Evolutionary conservation across 352 stramenopile species (phyloP).

Genomic region (Globisporangium acanthophoron): DNA sequence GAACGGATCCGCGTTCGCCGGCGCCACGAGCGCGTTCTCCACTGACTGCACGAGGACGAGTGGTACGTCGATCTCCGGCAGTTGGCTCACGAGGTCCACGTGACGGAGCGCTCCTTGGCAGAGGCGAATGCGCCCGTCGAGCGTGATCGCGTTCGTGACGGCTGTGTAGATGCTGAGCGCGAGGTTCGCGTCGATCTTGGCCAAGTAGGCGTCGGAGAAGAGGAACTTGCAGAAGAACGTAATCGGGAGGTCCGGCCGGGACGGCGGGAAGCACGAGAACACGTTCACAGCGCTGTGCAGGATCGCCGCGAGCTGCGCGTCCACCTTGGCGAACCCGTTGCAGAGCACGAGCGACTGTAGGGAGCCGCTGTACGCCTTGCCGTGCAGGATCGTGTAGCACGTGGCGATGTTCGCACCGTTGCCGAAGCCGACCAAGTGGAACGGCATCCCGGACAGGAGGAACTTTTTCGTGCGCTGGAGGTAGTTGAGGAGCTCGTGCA

Average conservation of each 20-base stretch:
- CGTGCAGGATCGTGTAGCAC: slow-evolving; percentile 54
- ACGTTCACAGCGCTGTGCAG: slow-evolving; percentile 80
- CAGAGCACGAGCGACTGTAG: slow-evolving; percentile 76
- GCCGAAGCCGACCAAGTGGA: slow-evolving; percentile 87
- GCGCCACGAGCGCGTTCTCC: slow-evolving; percentile 84
- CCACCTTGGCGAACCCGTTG: slow-evolving; percentile 81
- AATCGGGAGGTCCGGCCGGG: slow-evolving; percentile 80
- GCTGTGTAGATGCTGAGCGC: slow-evolving; percentile 92
- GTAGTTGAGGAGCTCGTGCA: slow-evolving; percentile 85
- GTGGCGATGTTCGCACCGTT: slow-evolving; percentile 85
- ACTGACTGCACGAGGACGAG: slow-evolving; percentile 87
- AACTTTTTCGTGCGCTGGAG: slow-evolving; percentile 72
- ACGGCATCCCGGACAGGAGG: slow-evolving; percentile 55
- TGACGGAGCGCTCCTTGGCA: slow-evolving; percentile 77
- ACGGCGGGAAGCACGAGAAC: slow-evolving; percentile 75
- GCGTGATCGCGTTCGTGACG: slow-evolving; percentile 88
- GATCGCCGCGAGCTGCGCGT: slow-evolving; percentile 69
- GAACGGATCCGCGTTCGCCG: slow-evolving; percentile 89
- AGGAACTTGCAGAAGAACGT: slow-evolving; percentile 89
- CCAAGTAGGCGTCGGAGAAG: slow-evolving; percentile 89
- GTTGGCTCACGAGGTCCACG: slow-evolving; percentile 48
- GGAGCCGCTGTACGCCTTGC: slow-evolving; percentile 33
- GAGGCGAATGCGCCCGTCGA: slow-evolving; percentile 81
- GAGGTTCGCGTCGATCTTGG: slow-evolving; percentile 79
- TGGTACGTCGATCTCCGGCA: slow-evolving; percentile 58